These are phyloP conservation scores for Neurospora cerealis DNA, from an alignment of 495 filamentous ascomycete genomes.

Conservation along the genomic window DNA sequence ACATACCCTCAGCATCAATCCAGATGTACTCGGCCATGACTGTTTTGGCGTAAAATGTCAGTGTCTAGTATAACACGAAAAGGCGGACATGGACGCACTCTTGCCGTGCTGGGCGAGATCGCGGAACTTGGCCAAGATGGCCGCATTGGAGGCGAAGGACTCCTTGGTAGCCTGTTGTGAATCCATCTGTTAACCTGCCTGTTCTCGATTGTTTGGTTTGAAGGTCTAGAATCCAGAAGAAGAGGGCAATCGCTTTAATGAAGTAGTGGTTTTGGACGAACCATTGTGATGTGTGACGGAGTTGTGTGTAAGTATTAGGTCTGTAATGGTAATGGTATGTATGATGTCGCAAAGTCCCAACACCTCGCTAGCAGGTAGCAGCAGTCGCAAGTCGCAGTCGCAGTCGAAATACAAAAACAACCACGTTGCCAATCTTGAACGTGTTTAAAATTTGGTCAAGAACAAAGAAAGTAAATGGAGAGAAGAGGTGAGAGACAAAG, in stretches of 20 bases:
- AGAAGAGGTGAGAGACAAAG: not conserved
- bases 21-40: constrained; percentile 81
- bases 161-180: not conserved
- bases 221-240: not conserved
- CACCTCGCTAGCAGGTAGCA: not conserved
- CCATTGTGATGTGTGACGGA: not conserved
- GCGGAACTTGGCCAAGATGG: not conserved
- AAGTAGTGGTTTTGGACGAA: not conserved
- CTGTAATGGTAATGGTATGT: not conserved
- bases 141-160: not conserved
- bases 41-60: not conserved
- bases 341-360: not conserved
- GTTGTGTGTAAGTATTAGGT: not conserved
- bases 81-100: not conserved
- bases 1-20: constrained; percentile 61
- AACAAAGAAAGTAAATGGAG: not conserved
- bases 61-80: not conserved
- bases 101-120: not conserved
- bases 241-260: not conserved
- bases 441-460: not conserved
- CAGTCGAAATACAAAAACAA: not conserved
- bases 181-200: not conserved
- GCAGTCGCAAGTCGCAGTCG: not conserved
- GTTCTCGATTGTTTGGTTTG: not conserved
- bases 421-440: not conserved